phyloP scores from a whole-genome alignment of 352 stramenopile genomes.

The Pythium guiyangense region DNA sequence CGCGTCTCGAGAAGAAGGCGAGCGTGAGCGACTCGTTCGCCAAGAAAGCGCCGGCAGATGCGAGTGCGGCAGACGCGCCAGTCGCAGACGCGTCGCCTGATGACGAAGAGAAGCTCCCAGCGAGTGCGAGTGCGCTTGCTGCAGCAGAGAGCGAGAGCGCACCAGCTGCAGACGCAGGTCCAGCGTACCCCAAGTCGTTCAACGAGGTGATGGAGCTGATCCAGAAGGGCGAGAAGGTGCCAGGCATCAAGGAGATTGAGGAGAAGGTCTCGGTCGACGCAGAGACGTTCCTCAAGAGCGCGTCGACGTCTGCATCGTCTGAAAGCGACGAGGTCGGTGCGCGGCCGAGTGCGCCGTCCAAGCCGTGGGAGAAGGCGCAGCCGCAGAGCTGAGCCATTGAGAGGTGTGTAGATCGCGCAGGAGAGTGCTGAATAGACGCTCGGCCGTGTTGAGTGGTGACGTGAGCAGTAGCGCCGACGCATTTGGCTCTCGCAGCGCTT shows the following conservation, averaged over 20 bases:
- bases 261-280: conserved; percentile 69
- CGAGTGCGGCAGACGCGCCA: conserved; percentile 2
- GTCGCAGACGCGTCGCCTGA: conserved; percentile 3
- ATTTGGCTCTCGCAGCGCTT: too few species aligned
- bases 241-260: conserved; percentile 69
- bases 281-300: conserved; percentile 8
- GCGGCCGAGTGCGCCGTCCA: conserved; percentile 14
- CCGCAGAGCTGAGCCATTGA: conserved; percentile 6
- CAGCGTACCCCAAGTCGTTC: conserved; percentile 65
- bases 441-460: too few species aligned
- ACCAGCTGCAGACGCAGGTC: conserved; percentile 12
- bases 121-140: not conserved
- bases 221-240: conserved; percentile 66
- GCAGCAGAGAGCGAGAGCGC: conserved; percentile 10
- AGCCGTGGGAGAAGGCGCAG: conserved; percentile 45
- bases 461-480: too few species aligned
- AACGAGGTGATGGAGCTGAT: conserved; percentile 72
- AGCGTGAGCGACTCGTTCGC: conserved; percentile 23
- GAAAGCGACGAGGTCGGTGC: conserved; percentile 4
- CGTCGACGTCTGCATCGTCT: too few species aligned
- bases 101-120: conserved; percentile 26
- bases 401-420: not conserved
- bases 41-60: conserved; percentile 11
- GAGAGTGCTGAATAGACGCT: too few species aligned
- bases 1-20: conserved; percentile 41